Conservation (phyloP, 805 yeast genomes). For the Suhomyces faveliae region DNA sequence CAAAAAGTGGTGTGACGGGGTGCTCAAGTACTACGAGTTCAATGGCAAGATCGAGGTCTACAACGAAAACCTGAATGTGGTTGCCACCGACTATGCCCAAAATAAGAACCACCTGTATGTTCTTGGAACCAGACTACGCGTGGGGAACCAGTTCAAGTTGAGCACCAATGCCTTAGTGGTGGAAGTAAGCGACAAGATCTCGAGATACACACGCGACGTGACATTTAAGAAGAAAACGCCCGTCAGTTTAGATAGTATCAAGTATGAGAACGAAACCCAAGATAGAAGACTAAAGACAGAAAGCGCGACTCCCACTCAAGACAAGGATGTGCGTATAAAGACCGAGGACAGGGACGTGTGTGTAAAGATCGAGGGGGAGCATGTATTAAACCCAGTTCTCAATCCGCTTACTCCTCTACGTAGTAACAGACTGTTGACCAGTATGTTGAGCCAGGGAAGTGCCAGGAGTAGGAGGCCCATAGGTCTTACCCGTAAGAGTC, state of each 20-base stretch:
- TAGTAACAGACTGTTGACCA: not conserved
- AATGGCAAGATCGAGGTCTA: constrained; percentile 48
- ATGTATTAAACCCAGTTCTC: not conserved
- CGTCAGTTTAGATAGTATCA: not conserved
- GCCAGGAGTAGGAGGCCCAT: not conserved
- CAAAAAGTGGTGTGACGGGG: constrained; percentile 55
- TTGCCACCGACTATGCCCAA: constrained; percentile 32
- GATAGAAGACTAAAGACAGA: not conserved
- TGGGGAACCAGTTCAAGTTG: constrained; percentile 23
- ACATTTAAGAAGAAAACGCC: constrained; percentile 3
- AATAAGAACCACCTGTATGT: constrained; percentile 18
- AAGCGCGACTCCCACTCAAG: not conserved
- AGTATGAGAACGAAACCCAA: not conserved
- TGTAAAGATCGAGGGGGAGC: not conserved
- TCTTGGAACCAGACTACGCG: constrained; percentile 12
- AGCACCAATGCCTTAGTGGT: constrained; percentile 26
- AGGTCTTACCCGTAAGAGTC: not conserved
- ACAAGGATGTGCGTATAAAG: not conserved
- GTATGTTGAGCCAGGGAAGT: not conserved
- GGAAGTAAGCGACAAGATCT: constrained; percentile 7
- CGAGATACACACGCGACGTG: constrained; percentile 2
- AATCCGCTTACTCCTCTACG: not conserved
- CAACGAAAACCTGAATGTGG: constrained; percentile 34
- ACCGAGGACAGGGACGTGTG: not conserved
- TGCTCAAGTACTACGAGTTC: constrained; percentile 43